Base-by-base conservation (phyloP, 805 yeast species). In the Myxozyma vanderwaltii region DNA sequence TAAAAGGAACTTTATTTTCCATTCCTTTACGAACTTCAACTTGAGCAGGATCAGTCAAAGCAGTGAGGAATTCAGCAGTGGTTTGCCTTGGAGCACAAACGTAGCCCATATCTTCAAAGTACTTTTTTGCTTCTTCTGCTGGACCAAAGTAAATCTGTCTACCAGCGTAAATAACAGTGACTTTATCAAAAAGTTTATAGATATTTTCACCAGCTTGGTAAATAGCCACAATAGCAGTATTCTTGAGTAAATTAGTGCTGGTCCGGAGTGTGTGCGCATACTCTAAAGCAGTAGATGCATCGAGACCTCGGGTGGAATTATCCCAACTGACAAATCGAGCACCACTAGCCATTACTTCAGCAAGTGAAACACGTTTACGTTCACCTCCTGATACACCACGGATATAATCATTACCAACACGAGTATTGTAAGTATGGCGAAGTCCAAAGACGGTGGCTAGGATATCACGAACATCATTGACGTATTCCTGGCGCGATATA, bases 381-480 rank as follows among this genome's bases (percentile, higher is more conserved):
- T 81, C 84, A 71, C 85, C 84, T 59, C 85, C 85, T 31, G 83
- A 79, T 45, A 81, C 83, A 67, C 88, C 88, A 66, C 86, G 77
- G 19, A 82, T 77, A 49, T 39, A 76, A 58, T 79, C 82, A 61
- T 78, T 74, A 54, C 76, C 76, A 39, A 73, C 83, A 54, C 71
- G 72, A 17, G 83, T 78, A 60, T 75, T 67, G 51, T 68, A 59
- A 17, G 79, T 77, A 63, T 77, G 79, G 15, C 71, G 63, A 40
- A 77, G 69, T 38, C 80, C 80, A 54, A 58, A 76, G 52, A 75
- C 77, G 55, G 73, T 83, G 81, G 80, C 77, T 52, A 74, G 74
- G 5, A 78, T 94, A 94, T 69, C 95, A 92, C 51, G 92, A 84
- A 41, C 86, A 88, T 75, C 90, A 88, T 71, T 89, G 29, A 83